Conservation (phyloP, 805 yeast genomes). For the Kuraishia borneana region DNA sequence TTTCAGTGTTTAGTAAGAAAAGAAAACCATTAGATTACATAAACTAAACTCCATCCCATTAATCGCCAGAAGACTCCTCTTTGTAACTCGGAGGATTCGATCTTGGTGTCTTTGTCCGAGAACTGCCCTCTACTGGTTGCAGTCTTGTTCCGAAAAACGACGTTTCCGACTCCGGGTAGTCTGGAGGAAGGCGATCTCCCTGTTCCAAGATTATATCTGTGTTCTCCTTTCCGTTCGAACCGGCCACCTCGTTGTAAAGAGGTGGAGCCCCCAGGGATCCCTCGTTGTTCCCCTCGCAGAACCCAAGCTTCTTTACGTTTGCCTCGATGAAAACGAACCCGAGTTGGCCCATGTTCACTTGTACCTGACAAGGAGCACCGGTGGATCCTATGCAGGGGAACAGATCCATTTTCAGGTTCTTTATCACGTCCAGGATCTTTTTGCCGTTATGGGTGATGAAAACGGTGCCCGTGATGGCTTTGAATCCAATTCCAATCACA, state of each 20-base stretch:
- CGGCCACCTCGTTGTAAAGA: conserved; percentile 13
- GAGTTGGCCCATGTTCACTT: conserved; percentile 64
- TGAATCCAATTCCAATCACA: conserved; percentile 45
- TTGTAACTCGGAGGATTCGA: conserved; percentile 2
- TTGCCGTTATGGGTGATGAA: conserved; percentile 48
- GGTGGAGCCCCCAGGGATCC: conserved; percentile 29
- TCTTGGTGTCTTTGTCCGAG: background rate
- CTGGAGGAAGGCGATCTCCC: conserved; percentile 67
- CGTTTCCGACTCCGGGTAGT: conserved; percentile 51
- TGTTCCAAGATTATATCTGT: conserved; percentile 49
- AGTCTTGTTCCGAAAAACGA: conserved; percentile 43
- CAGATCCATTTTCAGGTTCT: conserved; percentile 35
- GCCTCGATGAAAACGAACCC: conserved; percentile 90
- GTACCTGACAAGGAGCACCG: conserved; percentile 34
- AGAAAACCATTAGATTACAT: background rate
- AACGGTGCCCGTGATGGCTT: conserved; percentile 32
- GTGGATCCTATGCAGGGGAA: conserved; percentile 46
- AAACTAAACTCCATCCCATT: background rate
- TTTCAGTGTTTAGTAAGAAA: background rate
- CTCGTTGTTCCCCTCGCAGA: conserved; percentile 35
- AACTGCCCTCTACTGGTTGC: background rate
- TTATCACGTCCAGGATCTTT: conserved; percentile 37
- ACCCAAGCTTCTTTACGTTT: conserved; percentile 51
- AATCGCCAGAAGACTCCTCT: background rate
- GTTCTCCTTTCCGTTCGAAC: conserved; percentile 9